Evolutionary conservation across 371 early-diverging fungal genomes (phyloP).

Genomic region (Dichotomocladium elegans): DNA sequence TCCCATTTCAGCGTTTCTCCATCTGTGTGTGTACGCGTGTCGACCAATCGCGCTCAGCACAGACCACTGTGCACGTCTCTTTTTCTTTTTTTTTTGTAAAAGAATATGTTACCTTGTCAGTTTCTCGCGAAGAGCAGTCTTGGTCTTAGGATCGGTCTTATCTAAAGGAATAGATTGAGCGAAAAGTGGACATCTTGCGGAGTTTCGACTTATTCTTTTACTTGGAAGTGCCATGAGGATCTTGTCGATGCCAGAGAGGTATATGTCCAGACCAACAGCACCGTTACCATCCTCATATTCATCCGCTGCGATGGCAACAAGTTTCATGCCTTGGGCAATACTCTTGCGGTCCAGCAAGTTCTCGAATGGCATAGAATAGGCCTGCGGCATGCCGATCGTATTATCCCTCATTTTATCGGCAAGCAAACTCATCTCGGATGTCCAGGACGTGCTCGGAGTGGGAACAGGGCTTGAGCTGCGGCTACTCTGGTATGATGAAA

Average conservation of each 20-base stretch:
- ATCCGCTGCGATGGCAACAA: conserved; percentile 51
- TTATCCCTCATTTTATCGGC: conserved; percentile 35
- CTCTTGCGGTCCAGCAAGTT: conserved; percentile 12
- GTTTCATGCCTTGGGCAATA: conserved; percentile 42
- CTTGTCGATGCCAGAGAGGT: conserved; percentile 48
- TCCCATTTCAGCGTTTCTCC: neutral
- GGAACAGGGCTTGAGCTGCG: conserved; percentile 17
- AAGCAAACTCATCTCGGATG: conserved; percentile 32
- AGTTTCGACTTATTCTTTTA: conserved; percentile 12
- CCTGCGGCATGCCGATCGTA: conserved; percentile 9
- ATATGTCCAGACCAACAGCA: conserved; percentile 46
- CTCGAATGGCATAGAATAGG: neutral
- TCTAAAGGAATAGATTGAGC: conserved; percentile 14
- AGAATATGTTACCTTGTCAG: conserved; percentile 21
- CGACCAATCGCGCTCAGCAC: too few species aligned
- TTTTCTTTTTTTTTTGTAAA: neutral
- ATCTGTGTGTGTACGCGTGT: too few species aligned
- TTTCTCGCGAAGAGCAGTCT: conserved; percentile 17
- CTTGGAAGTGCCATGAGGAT: conserved; percentile 53
- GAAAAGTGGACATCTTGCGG: neutral
- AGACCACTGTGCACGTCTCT: too few species aligned
- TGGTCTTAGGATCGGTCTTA: conserved; percentile 21
- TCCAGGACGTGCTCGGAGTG: conserved; percentile 35
- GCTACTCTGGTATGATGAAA: too few species aligned
- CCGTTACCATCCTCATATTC: conserved; percentile 53